phyloP scores from a whole-genome alignment of 2,329 filamentous ascomycete species.

The Fusarium sp. region DNA sequence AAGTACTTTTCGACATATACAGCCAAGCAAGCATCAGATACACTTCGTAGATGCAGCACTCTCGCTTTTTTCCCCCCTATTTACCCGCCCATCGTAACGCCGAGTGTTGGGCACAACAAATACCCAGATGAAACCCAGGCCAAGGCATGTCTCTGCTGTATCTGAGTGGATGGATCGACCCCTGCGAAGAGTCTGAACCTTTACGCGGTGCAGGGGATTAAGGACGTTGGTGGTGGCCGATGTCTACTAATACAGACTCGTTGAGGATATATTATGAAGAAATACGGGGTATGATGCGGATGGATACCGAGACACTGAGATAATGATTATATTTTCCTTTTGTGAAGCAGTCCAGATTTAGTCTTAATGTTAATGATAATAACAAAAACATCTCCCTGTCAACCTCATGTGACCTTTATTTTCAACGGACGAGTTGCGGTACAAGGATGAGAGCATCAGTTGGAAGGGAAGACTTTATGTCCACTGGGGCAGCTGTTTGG shows the following conservation, averaged over 20 bases:
- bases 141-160: not conserved
- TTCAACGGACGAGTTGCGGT: not conserved
- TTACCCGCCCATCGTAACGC: conserved; percentile 43
- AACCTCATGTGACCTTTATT: not conserved
- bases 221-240: conserved; percentile 23
- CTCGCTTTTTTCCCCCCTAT: conserved; percentile 22
- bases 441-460: not conserved
- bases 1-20: not conserved
- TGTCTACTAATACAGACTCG: conserved; percentile 41
- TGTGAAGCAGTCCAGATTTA: conserved; percentile 27
- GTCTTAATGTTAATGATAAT: conserved; percentile 33
- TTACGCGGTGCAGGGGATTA: conserved; percentile 45
- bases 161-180: conserved; percentile 32
- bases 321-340: conserved; percentile 23
- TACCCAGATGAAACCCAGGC: conserved; percentile 28
- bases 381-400: not conserved
- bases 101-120: conserved; percentile 41
- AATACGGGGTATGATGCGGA: conserved; percentile 3
- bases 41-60: not conserved
- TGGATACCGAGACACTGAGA: conserved; percentile 15
- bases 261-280: conserved; percentile 6
- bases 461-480: not conserved
- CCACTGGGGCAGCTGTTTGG: not conserved
- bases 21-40: not conserved
- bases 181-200: conserved; percentile 44